phyloP scores from a whole-genome alignment of 257 asterid genomes.

The Plectranthus barbatus region DNA sequence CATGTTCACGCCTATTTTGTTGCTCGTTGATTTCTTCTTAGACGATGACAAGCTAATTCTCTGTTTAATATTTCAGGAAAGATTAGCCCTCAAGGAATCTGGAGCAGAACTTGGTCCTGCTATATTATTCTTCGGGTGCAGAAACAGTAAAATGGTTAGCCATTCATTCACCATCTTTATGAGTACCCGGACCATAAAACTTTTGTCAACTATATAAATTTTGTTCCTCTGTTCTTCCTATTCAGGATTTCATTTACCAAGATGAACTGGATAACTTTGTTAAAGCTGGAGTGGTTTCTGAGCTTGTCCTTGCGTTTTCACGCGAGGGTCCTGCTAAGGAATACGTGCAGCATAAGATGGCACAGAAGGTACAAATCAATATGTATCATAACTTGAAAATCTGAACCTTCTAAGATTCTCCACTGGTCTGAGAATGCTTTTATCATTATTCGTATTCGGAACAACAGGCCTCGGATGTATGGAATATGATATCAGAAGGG shows the following conservation, averaged over 20 bases:
- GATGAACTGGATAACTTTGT: constrained; percentile 66
- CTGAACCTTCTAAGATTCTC: neutral
- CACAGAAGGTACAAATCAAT: constrained; percentile 49
- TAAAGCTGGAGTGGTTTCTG: constrained; percentile 70
- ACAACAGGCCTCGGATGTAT: constrained; percentile 64
- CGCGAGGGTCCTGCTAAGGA: constrained; percentile 87
- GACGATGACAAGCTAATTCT: neutral
- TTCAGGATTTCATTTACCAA: constrained; percentile 82
- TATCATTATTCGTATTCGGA: too few relatives aligned
- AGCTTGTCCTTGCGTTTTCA: constrained; percentile 88
- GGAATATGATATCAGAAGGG: constrained; percentile 87
- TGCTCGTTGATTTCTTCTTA: neutral
- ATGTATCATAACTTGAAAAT: neutral
- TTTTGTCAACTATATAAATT: neutral
- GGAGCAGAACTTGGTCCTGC: constrained; percentile 93
- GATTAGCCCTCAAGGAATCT: constrained; percentile 82
- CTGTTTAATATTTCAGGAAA: constrained; percentile 57
- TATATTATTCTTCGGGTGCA: constrained; percentile 82
- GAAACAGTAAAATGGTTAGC: constrained; percentile 82
- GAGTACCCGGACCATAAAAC: neutral
- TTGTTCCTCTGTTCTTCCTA: neutral
- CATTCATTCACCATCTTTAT: neutral
- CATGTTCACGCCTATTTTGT: neutral
- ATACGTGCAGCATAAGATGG: constrained; percentile 95
- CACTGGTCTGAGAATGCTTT: too few relatives aligned